Base-by-base conservation (phyloP, 169 alveolate species). In the Theileria orientalis region DNA sequence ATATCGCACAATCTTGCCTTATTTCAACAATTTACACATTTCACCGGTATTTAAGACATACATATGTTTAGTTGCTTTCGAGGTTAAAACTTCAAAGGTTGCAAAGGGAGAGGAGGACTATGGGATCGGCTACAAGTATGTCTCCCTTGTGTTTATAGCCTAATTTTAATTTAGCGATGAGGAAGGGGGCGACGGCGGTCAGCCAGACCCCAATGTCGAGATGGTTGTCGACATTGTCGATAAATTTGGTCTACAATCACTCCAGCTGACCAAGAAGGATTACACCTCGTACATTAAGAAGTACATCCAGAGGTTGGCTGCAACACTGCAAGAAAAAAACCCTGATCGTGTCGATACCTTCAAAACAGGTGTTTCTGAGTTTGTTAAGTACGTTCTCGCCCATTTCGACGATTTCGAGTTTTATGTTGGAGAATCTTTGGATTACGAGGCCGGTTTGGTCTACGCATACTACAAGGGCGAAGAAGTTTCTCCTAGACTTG, bases 401-500 rank as follows among this genome's bases (percentile, higher is more conserved):
- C 90, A 91, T 68, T 94, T 94, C 84, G 94, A 91, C 64, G 98
- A 94, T 76, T 92, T 94, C 87, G 94, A 90, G 85, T 94, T 95
- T 92, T 94, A 87, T 79, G 83, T 92, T 76, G 97, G 97, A 73
- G 97, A 94, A 76, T 91, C 96, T 59, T 90, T 91, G 32, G 97
- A 95, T 69, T 85, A 87, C 75, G 98, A 95, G 83, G 96, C 95
- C 21, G 92, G 92, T 25, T 57, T 95, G 54, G 90, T 93, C 67
- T 90, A 93, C 73, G 94, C 95, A 37, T 94, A 94, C 89, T 95
- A 94, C 92, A 92, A 94, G 64, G 98, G 95, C 51, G 98, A 94
- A 59, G 97, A 94, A 76, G 86, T 92, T 21, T 87, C 98, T 37
- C 98, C 98, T 33, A 86, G 97, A 42, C 92, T 94, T 77, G 92